Evolutionary conservation across 2,329 filamentous ascomycete species (phyloP).

Genomic region (Ophiostoma himal-ulmi): DNA sequence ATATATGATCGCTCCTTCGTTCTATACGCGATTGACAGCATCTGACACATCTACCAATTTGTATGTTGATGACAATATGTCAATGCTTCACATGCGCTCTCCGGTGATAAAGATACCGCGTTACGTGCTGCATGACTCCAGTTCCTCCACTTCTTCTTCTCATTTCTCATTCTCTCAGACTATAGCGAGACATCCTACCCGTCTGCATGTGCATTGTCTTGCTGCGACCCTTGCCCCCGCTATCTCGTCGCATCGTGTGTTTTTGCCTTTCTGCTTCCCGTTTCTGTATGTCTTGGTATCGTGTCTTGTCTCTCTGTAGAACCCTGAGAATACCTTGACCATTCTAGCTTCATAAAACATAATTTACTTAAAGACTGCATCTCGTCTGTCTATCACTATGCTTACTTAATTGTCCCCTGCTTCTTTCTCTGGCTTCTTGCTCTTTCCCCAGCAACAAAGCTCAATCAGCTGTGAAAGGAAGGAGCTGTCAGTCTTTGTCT

Average conservation of each 20-base stretch:
- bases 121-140: background rate
- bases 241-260: background rate
- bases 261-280: background rate
- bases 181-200: background rate
- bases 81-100: background rate
- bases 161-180: background rate
- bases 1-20: background rate
- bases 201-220: constrained; percentile 4
- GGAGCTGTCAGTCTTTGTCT: background rate
- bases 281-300: background rate
- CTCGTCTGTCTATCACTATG: background rate
- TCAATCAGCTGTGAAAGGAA: background rate
- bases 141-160: background rate
- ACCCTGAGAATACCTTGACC: too few species aligned
- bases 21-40: background rate
- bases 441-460: background rate
- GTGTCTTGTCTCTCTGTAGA: too few species aligned
- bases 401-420: background rate
- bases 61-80: background rate
- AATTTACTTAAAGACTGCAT: too few species aligned
- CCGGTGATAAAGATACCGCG: background rate
- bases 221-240: background rate
- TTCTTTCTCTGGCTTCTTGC: background rate
- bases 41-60: background rate
- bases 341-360: too few species aligned